Conservation (phyloP, 2,329 filamentous ascomycete genomes). For the Phoma herbarum region DNA sequence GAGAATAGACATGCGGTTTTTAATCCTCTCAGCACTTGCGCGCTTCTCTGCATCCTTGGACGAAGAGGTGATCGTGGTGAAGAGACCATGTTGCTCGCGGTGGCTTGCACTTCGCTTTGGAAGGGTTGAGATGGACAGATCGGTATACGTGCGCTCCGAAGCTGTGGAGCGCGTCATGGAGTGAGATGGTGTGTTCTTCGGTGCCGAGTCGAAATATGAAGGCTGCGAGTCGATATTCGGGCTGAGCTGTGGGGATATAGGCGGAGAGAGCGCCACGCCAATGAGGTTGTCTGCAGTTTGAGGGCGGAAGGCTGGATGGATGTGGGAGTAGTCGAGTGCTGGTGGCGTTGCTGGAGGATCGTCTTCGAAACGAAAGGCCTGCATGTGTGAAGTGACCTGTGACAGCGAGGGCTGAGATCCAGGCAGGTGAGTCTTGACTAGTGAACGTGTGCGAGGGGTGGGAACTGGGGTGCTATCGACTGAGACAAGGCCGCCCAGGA, state of each 20-base stretch:
- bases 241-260: conserved; percentile 18
- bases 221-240: conserved; percentile 2
- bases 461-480: conserved; percentile 25
- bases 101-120: conserved; percentile 1
- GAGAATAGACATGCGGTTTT: conserved; percentile 13
- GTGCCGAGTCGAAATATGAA: neutral
- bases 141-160: conserved; percentile 4
- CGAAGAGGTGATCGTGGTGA: conserved; percentile 1
- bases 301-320: conserved; percentile 19
- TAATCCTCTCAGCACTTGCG: conserved; percentile 3
- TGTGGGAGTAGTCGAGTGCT: neutral
- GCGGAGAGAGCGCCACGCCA: conserved; percentile 28
- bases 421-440: neutral
- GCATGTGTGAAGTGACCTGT: conserved; percentile 6
- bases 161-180: neutral
- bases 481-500: conserved; percentile 42
- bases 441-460: conserved; percentile 15
- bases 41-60: conserved; percentile 5
- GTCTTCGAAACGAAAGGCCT: conserved; percentile 15
- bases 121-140: neutral
- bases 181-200: neutral
- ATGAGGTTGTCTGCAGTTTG: conserved; percentile 12
- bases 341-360: conserved; percentile 6
- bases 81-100: neutral
- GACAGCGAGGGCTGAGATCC: neutral